A percentile compares a stretch with the other conserved stretches of the same genome.
Conservation (phyloP, 768 basidiomycete species). For the Cantharellus cinnabarinus region DNA sequence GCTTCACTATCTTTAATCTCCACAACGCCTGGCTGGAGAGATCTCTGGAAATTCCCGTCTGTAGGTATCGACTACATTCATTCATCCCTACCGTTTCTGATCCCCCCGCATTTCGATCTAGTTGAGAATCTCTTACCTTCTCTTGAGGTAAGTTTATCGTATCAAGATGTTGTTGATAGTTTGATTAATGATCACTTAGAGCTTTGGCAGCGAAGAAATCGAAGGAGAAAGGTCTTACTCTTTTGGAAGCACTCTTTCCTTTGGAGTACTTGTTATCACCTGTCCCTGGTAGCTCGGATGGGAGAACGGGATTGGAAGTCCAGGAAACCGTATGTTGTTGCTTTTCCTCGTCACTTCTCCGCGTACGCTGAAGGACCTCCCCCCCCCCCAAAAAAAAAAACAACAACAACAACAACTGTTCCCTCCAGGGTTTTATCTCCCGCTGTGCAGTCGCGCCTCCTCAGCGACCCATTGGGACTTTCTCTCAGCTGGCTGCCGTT, state of each 20-base stretch:
- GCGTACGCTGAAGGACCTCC: too few species aligned
- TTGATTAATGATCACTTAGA: too few species aligned
- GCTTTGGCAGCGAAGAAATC: constrained; percentile 19
- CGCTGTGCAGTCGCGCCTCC: constrained; percentile 33
- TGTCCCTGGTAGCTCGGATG: constrained; percentile 28
- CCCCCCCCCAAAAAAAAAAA: too few species aligned
- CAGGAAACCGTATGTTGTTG: constrained; percentile 28
- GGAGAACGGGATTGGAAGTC: constrained; percentile 43
- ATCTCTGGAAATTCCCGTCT: constrained; percentile 42
- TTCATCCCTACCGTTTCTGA: neutral
- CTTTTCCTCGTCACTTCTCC: too few species aligned
- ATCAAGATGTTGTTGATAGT: neutral
- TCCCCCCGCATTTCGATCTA: neutral
- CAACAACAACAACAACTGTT: too few species aligned
- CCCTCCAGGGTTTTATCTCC: constrained; percentile 23
- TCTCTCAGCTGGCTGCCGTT: constrained; percentile 55
- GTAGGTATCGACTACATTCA: neutral
- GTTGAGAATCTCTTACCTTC: neutral
- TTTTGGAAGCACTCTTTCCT: constrained; percentile 41
- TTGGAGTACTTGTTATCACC: constrained; percentile 36
- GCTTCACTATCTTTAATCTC: constrained; percentile 44
- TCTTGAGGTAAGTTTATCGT: neutral
- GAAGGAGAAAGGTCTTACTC: constrained; percentile 26
- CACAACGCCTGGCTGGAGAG: constrained; percentile 36
- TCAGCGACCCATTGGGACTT: constrained; percentile 36